These are phyloP conservation scores for Sugiyamaella grinbergsii DNA, from an alignment of 1,139 yeast species.

Conservation along the genomic window DNA sequence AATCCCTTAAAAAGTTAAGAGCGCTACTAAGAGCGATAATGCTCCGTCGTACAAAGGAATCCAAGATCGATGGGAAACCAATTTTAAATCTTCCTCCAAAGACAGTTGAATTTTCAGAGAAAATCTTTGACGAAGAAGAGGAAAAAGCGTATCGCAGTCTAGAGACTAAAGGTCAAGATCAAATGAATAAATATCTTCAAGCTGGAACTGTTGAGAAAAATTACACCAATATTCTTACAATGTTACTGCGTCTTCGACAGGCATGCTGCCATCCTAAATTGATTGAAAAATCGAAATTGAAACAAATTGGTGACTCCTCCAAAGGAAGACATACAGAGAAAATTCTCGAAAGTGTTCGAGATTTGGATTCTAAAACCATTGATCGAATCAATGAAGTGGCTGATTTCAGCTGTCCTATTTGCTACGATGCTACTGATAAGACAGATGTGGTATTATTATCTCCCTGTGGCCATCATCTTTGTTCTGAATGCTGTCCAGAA, in stretches of 20 bases:
- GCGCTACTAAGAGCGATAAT: slow-evolving; percentile 75
- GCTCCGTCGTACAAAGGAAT: slow-evolving; percentile 74
- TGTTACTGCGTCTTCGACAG: slow-evolving; percentile 80
- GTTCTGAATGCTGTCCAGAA: slow-evolving; percentile 38
- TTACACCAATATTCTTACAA: slow-evolving; percentile 65
- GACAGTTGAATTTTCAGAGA: slow-evolving; percentile 50
- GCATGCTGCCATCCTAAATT: slow-evolving; percentile 85
- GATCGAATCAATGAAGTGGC: slow-evolving; percentile 30
- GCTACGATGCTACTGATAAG: slow-evolving; percentile 60
- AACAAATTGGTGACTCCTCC: slow-evolving; percentile 39
- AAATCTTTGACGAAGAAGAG: slow-evolving; percentile 57
- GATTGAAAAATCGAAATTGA: slow-evolving; percentile 61
- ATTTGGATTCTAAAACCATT: slow-evolving; percentile 28
- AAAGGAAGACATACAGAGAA: slow-evolving; percentile 26
- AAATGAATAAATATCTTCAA: slow-evolving; percentile 57
- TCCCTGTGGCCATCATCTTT: slow-evolving; percentile 42
- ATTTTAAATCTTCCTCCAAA: slow-evolving; percentile 68
- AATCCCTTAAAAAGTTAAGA: slow-evolving; percentile 64
- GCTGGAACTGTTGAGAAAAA: slow-evolving; percentile 39
- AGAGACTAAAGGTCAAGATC: slow-evolving; percentile 58
- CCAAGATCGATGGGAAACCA: slow-evolving; percentile 78
- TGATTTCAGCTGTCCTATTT: slow-evolving; percentile 63
- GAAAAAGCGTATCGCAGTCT: slow-evolving; percentile 57
- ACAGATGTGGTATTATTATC: slow-evolving; percentile 43
- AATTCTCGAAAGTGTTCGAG: slow-evolving; percentile 29